A percentile compares a stretch with the other conserved stretches of the same genome.
Evolutionary conservation across 192 early-diverging fungal genomes (phyloP).

Genomic region (Coemansia guatemalensis): DNA sequence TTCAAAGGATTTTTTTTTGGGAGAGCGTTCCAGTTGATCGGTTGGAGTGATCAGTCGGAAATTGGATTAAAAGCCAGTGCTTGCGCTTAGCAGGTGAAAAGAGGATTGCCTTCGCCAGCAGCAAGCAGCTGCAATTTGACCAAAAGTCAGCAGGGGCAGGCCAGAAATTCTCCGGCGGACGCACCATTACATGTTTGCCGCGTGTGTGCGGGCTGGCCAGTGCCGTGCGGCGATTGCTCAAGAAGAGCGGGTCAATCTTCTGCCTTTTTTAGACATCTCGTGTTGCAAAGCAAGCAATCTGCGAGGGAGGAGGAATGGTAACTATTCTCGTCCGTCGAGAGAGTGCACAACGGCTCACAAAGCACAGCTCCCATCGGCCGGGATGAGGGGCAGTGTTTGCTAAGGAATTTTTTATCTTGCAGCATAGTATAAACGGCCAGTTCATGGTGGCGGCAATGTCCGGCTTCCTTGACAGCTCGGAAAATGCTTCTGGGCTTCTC

Average conservation of each 20-base stretch:
- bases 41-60: not conserved
- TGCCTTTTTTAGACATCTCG: not conserved
- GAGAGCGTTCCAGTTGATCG: not conserved
- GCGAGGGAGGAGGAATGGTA: too few species aligned
- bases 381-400: not conserved
- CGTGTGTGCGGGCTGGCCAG: not conserved
- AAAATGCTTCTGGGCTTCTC: not conserved
- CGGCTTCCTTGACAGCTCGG: not conserved
- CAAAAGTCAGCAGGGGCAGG: not conserved
- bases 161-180: not conserved
- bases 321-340: too few species aligned
- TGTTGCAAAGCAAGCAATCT: not conserved
- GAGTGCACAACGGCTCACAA: too few species aligned
- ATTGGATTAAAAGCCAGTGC: not conserved
- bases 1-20: not conserved
- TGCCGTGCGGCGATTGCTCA: constrained; percentile 1
- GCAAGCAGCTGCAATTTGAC: not conserved
- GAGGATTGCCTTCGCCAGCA: not conserved
- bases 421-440: not conserved
- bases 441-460: not conserved
- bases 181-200: not conserved
- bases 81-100: not conserved
- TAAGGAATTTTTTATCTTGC: too few species aligned
- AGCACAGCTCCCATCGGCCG: not conserved
- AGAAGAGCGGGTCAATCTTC: not conserved